Evolutionary conservation across 495 filamentous ascomycete genomes (phyloP), one percentile per base, ranked within the genome.

Genomic region (Neurospora sp.): DNA sequence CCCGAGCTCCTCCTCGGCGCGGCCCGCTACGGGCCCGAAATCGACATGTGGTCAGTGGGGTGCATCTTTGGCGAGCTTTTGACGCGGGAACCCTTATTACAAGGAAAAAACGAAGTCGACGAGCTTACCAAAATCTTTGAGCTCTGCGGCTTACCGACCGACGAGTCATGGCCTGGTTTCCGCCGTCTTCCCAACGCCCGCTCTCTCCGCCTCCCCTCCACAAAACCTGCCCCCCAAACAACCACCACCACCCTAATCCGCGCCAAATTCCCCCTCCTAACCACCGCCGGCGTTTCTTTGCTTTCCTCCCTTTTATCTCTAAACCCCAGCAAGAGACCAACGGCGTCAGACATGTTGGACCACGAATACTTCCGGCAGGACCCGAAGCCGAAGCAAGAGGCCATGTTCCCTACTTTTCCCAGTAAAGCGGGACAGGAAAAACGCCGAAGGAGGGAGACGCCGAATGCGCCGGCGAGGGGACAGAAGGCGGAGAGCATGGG

Each of bases 21-120:
- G 1, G 86, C 88, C 44, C 87, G 86, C 27, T 99, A 99, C 84
- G 90, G 88, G 68, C 78, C 84, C 1, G 89, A 91, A 74, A 86
- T 99, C 72, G 96, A 99, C 82, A 90, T 97, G 86, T 99, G 96
- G 96, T 94, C 92, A 81, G 84, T 98, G 9, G 96, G 96, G 14
- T 99, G 96, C 83, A 96, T 99, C 78, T 97, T 99, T 80, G 96
- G 91, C 71, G 95, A 99, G 81, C 87, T 99, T 7, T 84, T 98
- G 4, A 89, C 87, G 69, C 93, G 93, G 72, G 90, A 94, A 73
- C 93, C 94, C 3, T 79, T 98, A 35, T 82, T 99, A 1, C 93
- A 96, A 80, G 96, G 96, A 42, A 94, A 93, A 80, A 97, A 96
- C 81, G 96, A 98, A 80, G 94, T 98, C 41, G 94, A 97, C 78